Percentiles rank a stretch among this genome's conserved stretches.
Conservation (phyloP, 202 grass and related monocot genomes). For the Bolboschoenoplectus hybrid region DNA sequence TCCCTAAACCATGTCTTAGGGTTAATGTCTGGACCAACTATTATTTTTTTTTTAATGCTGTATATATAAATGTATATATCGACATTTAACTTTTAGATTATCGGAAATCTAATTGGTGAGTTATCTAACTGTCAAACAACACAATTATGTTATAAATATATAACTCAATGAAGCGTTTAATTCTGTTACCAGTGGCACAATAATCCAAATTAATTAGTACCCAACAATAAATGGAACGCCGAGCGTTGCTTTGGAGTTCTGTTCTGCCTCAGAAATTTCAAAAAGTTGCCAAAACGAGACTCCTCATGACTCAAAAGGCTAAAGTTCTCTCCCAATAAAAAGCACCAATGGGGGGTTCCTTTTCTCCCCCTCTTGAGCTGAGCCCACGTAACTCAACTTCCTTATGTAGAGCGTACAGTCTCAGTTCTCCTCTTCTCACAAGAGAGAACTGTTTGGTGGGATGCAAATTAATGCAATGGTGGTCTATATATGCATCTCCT, state of each 20-base stretch:
- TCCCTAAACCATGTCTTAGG: neutral
- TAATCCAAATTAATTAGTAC: neutral
- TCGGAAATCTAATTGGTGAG: too few relatives aligned
- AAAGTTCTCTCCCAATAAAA: conserved; percentile 43
- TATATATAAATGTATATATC: neutral
- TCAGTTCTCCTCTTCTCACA: conserved; percentile 40
- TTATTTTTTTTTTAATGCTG: neutral
- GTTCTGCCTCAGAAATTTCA: neutral
- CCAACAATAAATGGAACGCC: neutral
- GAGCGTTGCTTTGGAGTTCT: neutral
- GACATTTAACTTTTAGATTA: too few relatives aligned
- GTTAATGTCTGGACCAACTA: neutral
- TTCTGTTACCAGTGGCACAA: neutral
- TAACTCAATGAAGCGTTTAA: too few relatives aligned
- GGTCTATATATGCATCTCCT: neutral
- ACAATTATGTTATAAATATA: too few relatives aligned
- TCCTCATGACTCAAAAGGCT: conserved; percentile 17
- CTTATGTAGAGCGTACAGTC: conserved; percentile 40
- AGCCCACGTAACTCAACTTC: conserved; percentile 46
- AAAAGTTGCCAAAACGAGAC: neutral
- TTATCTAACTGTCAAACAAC: too few relatives aligned
- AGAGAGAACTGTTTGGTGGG: conserved; percentile 23
- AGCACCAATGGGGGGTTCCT: conserved; percentile 64
- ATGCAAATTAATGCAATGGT: conserved; percentile 29
- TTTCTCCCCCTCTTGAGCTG: conserved; percentile 63